Percentiles rank a stretch among this genome's conserved stretches.
Conservation (phyloP, 345 rosid species). For the Zanthoxylum bungeanum region DNA sequence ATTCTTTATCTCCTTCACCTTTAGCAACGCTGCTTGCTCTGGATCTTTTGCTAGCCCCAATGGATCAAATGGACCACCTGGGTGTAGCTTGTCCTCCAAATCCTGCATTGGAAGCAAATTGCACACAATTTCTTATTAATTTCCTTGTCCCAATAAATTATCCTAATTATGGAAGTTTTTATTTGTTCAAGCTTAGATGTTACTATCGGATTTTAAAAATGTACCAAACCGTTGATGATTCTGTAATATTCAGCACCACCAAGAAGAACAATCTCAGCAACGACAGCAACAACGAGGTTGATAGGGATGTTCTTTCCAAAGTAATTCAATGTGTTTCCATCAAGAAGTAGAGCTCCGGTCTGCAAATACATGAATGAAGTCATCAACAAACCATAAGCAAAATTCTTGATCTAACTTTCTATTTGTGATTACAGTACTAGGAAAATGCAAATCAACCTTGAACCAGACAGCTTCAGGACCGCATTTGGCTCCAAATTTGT, state of each 20-base stretch:
- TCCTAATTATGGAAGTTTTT: no score
- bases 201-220: no score
- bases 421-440: not conserved
- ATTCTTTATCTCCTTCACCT: conserved; percentile 95
- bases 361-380: conserved; percentile 32
- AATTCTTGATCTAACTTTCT: not conserved
- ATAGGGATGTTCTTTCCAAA: conserved; percentile 88
- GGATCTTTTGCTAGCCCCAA: conserved; percentile 92
- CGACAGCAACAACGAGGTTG: conserved; percentile 71
- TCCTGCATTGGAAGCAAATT: conserved; percentile 34
- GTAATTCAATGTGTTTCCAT: conserved; percentile 94
- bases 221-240: conserved; percentile 91
- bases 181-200: no score
- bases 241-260: conserved; percentile 99
- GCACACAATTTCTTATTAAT: not conserved
- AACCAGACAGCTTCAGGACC: conserved; percentile 99
- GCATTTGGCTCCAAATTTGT: conserved; percentile 96
- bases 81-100: conserved; percentile 95
- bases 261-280: conserved; percentile 82
- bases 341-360: conserved; percentile 98
- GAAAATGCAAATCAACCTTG: conserved; percentile 41
- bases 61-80: conserved; percentile 97
- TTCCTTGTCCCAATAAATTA: not conserved
- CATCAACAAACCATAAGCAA: not conserved
- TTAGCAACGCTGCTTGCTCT: conserved; percentile 86